Conservation (phyloP, 805 yeast species). For the Wickerhamiella domercqiae region DNA sequence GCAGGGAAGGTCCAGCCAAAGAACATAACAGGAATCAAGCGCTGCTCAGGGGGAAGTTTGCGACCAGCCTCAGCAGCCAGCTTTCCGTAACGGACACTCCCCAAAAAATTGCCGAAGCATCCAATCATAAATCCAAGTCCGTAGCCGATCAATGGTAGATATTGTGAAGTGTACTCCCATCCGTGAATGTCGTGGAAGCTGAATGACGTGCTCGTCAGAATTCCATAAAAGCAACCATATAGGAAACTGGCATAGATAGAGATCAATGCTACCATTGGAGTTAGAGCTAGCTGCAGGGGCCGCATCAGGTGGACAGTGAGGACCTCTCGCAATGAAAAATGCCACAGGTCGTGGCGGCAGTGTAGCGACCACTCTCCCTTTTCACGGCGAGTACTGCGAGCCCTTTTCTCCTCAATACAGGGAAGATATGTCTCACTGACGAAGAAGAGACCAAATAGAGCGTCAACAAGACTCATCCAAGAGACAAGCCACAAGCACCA, state of each 20-base stretch:
- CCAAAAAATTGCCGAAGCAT: slow-evolving; percentile 17
- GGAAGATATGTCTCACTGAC: slow-evolving; percentile 27
- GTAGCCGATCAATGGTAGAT: slow-evolving; percentile 22
- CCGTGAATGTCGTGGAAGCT: slow-evolving; percentile 22
- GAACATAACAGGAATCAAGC: slow-evolving; percentile 62
- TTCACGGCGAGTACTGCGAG: slow-evolving; percentile 48
- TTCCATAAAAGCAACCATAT: slow-evolving; percentile 30
- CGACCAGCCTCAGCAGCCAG: slow-evolving; percentile 23
- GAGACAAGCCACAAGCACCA: slow-evolving; percentile 42
- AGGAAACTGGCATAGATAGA: slow-evolving; percentile 30
- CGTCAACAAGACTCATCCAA: slow-evolving; percentile 24
- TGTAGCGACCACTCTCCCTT: slow-evolving; percentile 70
- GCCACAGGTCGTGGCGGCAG: slow-evolving; percentile 84
- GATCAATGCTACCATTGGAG: slow-evolving; percentile 29
- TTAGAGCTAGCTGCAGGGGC: slow-evolving; percentile 58
- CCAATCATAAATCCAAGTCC: slow-evolving; percentile 22
- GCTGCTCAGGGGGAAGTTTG: slow-evolving; percentile 56
- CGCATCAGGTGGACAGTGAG: slow-evolving; percentile 54
- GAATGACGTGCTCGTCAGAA: slow-evolving; percentile 27
- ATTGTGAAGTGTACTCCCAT: slow-evolving; percentile 22
- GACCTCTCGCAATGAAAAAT: slow-evolving; percentile 51
- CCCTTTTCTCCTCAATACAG: slow-evolving; percentile 45
- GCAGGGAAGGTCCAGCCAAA: slow-evolving; percentile 52
- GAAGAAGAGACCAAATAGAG: slow-evolving; percentile 26
- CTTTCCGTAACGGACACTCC: slow-evolving; percentile 17